Evolutionary conservation across 2,329 filamentous ascomycete species (phyloP).

Genomic region (Sphaerulina vaccinii): DNA sequence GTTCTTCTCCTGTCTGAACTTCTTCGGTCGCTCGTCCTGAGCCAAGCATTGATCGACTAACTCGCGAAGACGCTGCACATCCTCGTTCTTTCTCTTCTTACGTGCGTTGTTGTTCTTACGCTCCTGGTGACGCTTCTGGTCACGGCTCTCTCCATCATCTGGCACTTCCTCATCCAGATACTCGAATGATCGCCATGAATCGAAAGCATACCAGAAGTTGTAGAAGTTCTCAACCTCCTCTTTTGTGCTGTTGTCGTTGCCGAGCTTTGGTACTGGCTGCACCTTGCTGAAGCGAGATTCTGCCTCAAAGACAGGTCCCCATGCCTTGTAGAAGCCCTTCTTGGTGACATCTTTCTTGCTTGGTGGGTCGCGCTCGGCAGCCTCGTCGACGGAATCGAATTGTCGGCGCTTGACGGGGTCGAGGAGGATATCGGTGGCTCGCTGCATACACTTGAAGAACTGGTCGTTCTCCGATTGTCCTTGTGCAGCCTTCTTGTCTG

Average conservation of each 20-base stretch:
- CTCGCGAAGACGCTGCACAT: conserved; percentile 85
- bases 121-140: conserved; percentile 97
- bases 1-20: conserved; percentile 87
- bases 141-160: conserved; percentile 97
- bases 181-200: conserved; percentile 96
- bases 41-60: conserved; percentile 83
- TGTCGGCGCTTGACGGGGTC: conserved; percentile 91
- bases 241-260: conserved; percentile 77
- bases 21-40: conserved; percentile 93
- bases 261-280: conserved; percentile 84
- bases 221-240: conserved; percentile 94
- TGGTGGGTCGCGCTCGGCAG: conserved; percentile 86
- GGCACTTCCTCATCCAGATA: conserved; percentile 99
- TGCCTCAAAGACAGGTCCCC: conserved; percentile 84
- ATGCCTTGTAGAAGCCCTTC: conserved; percentile 88
- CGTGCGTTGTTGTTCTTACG: conserved; percentile 97
- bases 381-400: conserved; percentile 95
- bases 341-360: conserved; percentile 79
- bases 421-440: conserved; percentile 87
- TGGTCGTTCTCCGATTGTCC: conserved; percentile 88
- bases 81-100: conserved; percentile 99
- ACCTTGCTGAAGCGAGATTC: conserved; percentile 90
- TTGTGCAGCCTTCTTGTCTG: conserved; percentile 94
- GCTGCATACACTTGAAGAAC: conserved; percentile 99
- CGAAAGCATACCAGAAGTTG: conserved; percentile 99